Base-by-base conservation (phyloP, 192 early-diverging fungal genomes). In the Diversispora epigaea region DNA sequence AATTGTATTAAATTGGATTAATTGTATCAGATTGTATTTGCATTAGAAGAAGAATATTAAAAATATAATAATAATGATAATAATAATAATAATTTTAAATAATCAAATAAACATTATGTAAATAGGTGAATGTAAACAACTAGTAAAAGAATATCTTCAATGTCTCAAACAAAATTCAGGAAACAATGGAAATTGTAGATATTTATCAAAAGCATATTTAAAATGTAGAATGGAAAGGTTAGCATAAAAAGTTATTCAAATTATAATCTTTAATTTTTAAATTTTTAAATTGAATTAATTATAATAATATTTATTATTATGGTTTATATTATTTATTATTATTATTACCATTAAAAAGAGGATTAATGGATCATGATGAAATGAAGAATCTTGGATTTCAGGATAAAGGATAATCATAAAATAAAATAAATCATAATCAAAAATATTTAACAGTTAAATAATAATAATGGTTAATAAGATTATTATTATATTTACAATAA, bases 181-280 rank as follows among this genome's bases (percentile, higher is more conserved):
- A 62, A 87, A 90, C 73, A 89, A 88, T 80, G 82, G 86, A 17
- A 79, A 78, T 15, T 98, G 96, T 82, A 84, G 90, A 17, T 70
- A 82, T 15, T 64, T 95, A 6, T 92, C 93, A 14, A 92, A 92
- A 75, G 77, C 81, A 6, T 98, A 98, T 75, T 85, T 98, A 15
- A 84, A 90, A 80, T 98, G 96, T 71, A 86, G 96, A 47, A 98
- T 98, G 96, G 86, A 95, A 57, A 92, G 88, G 91, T 91, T 80
- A 80, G 81, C 60, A 46, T 54, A 12, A n/a, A 14, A 14, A 11
- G 17, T 40, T 21, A 54, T 41, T 19, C 11, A 9, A 32, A 14
- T 46, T 40, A 45, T 44, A n/a, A n/a, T 52, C 6, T 25, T 61
- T 19, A 44, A n/a, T 72, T 56, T 46, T 39, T 64, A 54, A 17